Evolutionary conservation across 140 eudicot species (phyloP).

Genomic region (Flaveria floridana): DNA sequence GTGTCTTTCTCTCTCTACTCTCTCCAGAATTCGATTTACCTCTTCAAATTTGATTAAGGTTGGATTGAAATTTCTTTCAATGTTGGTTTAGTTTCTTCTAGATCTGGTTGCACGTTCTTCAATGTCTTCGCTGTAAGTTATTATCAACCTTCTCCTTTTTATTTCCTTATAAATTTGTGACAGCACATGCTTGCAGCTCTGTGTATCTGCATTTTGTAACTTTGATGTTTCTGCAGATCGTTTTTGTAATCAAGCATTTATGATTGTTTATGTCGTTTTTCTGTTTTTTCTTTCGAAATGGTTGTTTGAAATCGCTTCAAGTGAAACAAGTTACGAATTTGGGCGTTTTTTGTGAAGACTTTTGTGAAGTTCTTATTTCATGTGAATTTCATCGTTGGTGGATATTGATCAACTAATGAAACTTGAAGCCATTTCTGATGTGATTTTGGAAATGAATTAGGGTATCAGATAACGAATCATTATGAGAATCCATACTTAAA

Average conservation of each 20-base stretch:
- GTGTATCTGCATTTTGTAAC: no score
- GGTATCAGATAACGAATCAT: constrained; percentile 30
- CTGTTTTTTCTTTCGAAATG: not conserved
- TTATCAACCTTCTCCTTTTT: not conserved
- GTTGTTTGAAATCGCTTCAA: not conserved
- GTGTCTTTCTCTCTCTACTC: constrained; percentile 17
- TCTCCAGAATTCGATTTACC: constrained; percentile 20
- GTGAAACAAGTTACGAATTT: not conserved
- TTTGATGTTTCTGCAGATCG: constrained; percentile 4
- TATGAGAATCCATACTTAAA: constrained; percentile 41
- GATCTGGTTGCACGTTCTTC: constrained; percentile 33
- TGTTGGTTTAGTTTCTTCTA: constrained; percentile 32
- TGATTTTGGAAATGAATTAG: constrained; percentile 23
- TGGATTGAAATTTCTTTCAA: constrained; percentile 22
- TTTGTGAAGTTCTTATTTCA: not conserved
- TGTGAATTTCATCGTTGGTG: not conserved
- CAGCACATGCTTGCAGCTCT: no score
- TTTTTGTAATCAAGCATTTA: not conserved
- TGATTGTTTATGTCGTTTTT: not conserved
- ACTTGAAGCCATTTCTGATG: constrained; percentile 7
- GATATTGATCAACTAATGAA: constrained; percentile 13
- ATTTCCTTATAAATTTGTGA: not conserved
- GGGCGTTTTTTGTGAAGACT: not conserved
- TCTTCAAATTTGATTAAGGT: not conserved
- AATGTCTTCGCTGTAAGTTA: constrained; percentile 13